phyloP scores from a whole-genome alignment of 805 yeast species.

The Wickerhamomyces mucosus region DNA sequence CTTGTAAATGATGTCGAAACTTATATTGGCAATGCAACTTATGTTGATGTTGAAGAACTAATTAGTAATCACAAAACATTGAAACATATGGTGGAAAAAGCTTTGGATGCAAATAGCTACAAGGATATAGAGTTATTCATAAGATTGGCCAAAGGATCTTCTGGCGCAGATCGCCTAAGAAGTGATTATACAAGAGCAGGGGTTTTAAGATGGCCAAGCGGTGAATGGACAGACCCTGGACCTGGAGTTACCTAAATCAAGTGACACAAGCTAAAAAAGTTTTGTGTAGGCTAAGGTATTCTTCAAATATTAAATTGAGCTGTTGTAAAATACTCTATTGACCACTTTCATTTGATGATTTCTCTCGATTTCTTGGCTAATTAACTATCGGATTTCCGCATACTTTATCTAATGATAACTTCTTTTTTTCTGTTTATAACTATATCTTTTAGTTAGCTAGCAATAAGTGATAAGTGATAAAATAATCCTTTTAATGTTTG shows the following conservation, averaged over 20 bases:
- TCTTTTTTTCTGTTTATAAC: too few relatives aligned
- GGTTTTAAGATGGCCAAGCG: slow-evolving; percentile 47
- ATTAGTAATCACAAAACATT: slow-evolving; percentile 22
- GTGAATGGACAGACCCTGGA: slow-evolving; percentile 38
- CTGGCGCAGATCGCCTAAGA: slow-evolving; percentile 24
- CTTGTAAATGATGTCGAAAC: slow-evolving; percentile 74
- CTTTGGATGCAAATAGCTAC: slow-evolving; percentile 16
- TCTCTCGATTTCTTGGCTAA: not conserved
- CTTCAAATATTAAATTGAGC: not conserved
- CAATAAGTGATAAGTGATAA: too few relatives aligned
- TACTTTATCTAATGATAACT: too few relatives aligned
- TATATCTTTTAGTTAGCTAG: too few relatives aligned
- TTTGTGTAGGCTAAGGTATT: not conserved
- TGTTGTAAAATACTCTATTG: not conserved
- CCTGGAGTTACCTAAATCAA: slow-evolving; percentile 38
- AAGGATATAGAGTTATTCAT: slow-evolving; percentile 35
- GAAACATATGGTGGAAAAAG: slow-evolving; percentile 21
- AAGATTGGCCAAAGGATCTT: slow-evolving; percentile 41
- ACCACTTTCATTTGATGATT: not conserved
- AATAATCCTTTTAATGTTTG: too few relatives aligned
- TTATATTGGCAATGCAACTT: slow-evolving; percentile 44
- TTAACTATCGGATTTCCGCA: too few relatives aligned
- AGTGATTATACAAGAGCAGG: slow-evolving; percentile 68
- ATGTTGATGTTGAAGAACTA: slow-evolving; percentile 33
- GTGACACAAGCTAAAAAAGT: not conserved